Conservation (phyloP, 2,329 filamentous ascomycete genomes). For the Epichloe hybrida region DNA sequence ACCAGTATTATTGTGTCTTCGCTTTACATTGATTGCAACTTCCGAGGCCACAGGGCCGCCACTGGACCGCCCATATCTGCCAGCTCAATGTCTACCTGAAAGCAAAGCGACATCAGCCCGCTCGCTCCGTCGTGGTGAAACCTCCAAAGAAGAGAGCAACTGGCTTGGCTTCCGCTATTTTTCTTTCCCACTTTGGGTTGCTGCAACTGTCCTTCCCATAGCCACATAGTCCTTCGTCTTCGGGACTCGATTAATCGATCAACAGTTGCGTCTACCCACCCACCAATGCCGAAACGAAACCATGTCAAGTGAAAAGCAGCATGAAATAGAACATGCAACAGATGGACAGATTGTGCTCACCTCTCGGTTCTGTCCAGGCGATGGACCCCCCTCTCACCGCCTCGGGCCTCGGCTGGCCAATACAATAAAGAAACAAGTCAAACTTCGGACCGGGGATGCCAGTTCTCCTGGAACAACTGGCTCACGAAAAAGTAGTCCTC, state of each 20-base stretch:
- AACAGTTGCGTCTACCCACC: no score
- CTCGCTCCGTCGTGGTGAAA: no score
- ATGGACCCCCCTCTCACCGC: background rate
- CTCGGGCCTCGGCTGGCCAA: background rate
- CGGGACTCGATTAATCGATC: no score
- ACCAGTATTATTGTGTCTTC: no score
- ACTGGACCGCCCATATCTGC: no score
- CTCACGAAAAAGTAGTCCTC: conserved; percentile 46
- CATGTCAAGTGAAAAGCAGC: no score
- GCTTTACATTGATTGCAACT: no score
- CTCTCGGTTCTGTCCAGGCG: background rate
- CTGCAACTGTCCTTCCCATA: background rate
- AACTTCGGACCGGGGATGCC: conserved; percentile 23
- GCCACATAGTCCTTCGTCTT: no score
- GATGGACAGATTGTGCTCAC: background rate
- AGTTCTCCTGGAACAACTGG: conserved; percentile 44
- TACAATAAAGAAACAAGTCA: background rate
- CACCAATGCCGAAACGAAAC: no score
- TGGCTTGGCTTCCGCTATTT: background rate
- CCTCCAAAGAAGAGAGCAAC: background rate
- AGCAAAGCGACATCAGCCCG: background rate
- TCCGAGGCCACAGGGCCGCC: no score
- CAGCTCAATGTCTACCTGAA: background rate
- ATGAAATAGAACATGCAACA: no score
- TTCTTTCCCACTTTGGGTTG: background rate